phyloP scores from a whole-genome alignment of 2,329 filamentous ascomycete genomes.

The Penicillium sclerotiorum region DNA sequence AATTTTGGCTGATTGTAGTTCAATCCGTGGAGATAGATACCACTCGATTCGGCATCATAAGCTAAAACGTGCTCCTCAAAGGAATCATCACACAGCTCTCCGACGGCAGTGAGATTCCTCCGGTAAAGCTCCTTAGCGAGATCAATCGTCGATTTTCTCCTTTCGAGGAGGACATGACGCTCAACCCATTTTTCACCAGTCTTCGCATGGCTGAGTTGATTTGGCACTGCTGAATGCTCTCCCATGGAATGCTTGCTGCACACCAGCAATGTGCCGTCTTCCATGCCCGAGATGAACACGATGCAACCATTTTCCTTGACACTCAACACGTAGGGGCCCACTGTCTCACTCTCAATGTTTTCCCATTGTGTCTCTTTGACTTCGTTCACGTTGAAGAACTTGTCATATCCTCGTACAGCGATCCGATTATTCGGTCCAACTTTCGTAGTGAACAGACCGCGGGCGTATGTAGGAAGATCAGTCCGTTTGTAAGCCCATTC shows the following conservation, averaged over 20 bases:
- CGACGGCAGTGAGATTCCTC: constrained; percentile 91
- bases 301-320: constrained; percentile 99
- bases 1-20: constrained; percentile 96
- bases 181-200: constrained; percentile 83
- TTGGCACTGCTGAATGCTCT: constrained; percentile 67
- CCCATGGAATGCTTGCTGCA: constrained; percentile 99
- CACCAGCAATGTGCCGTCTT: constrained; percentile 87
- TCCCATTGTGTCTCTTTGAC: constrained; percentile 79
- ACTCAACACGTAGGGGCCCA: constrained; percentile 90
- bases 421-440: constrained; percentile 69
- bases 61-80: constrained; percentile 97
- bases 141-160: constrained; percentile 75
- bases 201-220: constrained; percentile 78
- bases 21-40: constrained; percentile 92
- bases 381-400: constrained; percentile 95
- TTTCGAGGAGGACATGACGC: constrained; percentile 75
- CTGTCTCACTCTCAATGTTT: constrained; percentile 73
- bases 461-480: constrained; percentile 85
- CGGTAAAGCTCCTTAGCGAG: constrained; percentile 73
- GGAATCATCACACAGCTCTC: constrained; percentile 90
- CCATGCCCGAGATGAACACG: constrained; percentile 91
- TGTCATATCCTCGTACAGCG: constrained; percentile 89
- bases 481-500: constrained; percentile 95
- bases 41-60: constrained; percentile 79
- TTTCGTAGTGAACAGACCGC: constrained; percentile 96